phyloP scores from a whole-genome alignment of 148 eudicot species.

The Chenopodium quinoa region DNA sequence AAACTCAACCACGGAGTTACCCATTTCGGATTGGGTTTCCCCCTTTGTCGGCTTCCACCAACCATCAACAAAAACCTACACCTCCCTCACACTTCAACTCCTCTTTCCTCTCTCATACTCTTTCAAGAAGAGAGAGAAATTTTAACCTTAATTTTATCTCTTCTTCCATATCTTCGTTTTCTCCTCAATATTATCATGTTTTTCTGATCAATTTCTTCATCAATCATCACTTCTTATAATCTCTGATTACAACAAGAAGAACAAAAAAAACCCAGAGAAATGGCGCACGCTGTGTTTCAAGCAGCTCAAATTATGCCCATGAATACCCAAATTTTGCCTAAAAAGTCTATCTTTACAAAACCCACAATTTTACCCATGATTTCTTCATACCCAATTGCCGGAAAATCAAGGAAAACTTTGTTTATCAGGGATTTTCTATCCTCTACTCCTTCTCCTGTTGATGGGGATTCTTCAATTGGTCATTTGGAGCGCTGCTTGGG shows the following conservation, averaged over 20 bases:
- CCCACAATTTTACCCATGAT: constrained; percentile 27
- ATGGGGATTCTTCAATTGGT: constrained; percentile 41
- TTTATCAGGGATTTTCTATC: constrained; percentile 32
- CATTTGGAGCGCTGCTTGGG: constrained; percentile 64
- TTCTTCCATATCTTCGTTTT: no score
- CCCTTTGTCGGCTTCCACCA: no score
- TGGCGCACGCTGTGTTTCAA: constrained; percentile 65
- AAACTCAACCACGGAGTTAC: no score
- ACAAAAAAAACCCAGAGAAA: neutral
- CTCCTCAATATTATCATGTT: neutral
- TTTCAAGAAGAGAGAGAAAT: no score
- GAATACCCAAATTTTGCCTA: constrained; percentile 41
- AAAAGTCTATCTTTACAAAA: constrained; percentile 29
- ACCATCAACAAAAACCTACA: no score
- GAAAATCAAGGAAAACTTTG: constrained; percentile 14
- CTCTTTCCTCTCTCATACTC: no score
- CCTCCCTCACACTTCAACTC: no score
- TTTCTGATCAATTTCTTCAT: neutral
- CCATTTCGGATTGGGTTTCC: no score
- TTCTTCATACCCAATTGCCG: constrained; percentile 1
- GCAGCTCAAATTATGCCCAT: constrained; percentile 64
- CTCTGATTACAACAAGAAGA: neutral
- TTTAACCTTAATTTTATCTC: no score
- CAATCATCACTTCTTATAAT: neutral
- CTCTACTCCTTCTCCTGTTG: constrained; percentile 34